Base-by-base conservation (phyloP, 495 filamentous ascomycete genomes). In the Bryoglossum gracile region DNA sequence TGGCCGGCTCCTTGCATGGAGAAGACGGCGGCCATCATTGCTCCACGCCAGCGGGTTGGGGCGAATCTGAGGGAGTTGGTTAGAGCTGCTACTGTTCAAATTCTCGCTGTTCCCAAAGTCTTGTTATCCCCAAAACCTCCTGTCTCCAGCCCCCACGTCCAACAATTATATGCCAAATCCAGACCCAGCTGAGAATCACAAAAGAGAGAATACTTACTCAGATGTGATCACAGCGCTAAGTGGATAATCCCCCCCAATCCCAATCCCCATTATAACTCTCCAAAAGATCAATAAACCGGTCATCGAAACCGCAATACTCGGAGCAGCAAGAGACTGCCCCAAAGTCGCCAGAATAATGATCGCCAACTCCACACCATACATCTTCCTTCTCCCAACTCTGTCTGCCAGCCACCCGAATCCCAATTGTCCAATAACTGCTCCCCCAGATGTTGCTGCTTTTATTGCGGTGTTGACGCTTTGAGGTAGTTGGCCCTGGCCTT, bases 11-110 rank as follows among this genome's bases (percentile, higher is more conserved):
- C 86, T 59, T 92, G 88, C 82, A 90, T 91, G 25, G 85, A 82
- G 58, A 94, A 92, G 28, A 94, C 87, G 5, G 84, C 74, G 11
- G 77, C 86, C 83, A 94, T 88, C 87, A 94, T 91, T 38, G 82
- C 84, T 42, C 87, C 87, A 46, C 87, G 74, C 82, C 84, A 87
- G 61, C 87, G 83, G 39, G 85, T 90, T 3, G 83, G 87, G 17
- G 86, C 86, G 61, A 88, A 89, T 63, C 77, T 82, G 57, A 6
- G 43, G 2, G 14, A 17, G 13, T 33, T 28, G 55, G 36, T 2
- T n/a, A n/a, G n/a, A n/a, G n/a, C n/a, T n/a, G n/a, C n/a, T n/a
- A n/a, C n/a, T n/a, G n/a, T n/a, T n/a, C n/a, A n/a, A n/a, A n/a
- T n/a, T n/a, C n/a, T n/a, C n/a, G n/a, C n/a, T n/a, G n/a, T n/a